Conservation (phyloP, 164 flowering plant genomes). For the Piper betle region DNA sequence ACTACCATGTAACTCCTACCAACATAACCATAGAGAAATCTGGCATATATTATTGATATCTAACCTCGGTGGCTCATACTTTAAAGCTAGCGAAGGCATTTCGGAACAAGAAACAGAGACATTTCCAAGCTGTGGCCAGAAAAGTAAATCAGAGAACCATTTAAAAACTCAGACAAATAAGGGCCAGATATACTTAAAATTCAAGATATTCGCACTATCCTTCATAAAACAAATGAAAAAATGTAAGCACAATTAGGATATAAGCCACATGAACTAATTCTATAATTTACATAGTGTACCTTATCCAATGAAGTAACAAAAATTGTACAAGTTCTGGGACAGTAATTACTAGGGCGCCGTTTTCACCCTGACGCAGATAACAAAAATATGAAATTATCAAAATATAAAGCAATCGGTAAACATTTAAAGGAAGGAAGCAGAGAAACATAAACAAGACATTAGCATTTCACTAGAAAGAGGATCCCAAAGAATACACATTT, state of each 20-base stretch:
- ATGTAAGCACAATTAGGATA: not conserved
- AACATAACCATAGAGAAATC: not conserved
- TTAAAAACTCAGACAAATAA: not conserved
- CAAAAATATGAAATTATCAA: no score
- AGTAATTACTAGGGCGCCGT: constrained; percentile 74
- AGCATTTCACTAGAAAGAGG: no score
- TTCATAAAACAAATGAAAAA: not conserved
- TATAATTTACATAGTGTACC: constrained; percentile 19
- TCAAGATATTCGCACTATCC: no score
- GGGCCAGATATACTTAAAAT: no score
- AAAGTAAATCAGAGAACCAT: not conserved
- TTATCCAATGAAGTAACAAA: constrained; percentile 36
- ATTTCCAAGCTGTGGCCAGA: constrained; percentile 57
- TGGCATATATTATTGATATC: not conserved
- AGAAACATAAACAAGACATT: no score
- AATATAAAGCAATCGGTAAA: no score
- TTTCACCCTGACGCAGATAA: constrained; percentile 40
- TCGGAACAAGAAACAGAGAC: constrained; percentile 67
- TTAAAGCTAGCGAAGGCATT: constrained; percentile 73
- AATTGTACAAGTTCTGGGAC: constrained; percentile 84
- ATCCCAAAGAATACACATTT: no score
- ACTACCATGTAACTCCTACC: not conserved
- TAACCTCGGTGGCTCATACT: constrained; percentile 86
- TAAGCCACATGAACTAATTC: not conserved
- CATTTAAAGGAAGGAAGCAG: no score